These are phyloP conservation scores for Cydonia oblonga DNA, from an alignment of 331 rosid genomes.

Conservation along the genomic window DNA sequence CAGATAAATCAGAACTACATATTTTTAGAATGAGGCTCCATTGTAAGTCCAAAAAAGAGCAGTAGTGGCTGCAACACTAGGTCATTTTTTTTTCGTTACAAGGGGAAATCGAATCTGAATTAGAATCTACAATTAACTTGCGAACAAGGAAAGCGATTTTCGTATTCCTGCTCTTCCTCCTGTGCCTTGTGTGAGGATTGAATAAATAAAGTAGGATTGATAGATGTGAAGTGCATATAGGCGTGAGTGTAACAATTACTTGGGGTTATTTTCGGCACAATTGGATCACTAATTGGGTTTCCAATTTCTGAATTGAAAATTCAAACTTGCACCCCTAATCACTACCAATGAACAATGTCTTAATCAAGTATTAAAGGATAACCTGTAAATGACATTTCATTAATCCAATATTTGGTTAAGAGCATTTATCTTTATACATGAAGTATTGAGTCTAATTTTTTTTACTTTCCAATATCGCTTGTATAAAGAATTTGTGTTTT, in stretches of 20 bases:
- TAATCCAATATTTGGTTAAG: not conserved
- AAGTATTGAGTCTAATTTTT: too few relatives aligned
- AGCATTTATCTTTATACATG: not conserved
- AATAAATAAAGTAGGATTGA: not conserved
- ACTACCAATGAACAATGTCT: not conserved
- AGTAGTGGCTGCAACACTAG: not conserved
- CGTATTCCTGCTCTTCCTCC: not conserved
- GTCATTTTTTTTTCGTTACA: not conserved
- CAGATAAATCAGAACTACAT: too few relatives aligned
- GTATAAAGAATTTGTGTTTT: too few relatives aligned
- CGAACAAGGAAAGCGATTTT: not conserved
- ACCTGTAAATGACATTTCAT: not conserved
- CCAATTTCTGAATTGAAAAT: not conserved
- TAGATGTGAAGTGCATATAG: not conserved
- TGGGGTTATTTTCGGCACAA: not conserved
- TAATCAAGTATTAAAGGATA: not conserved
- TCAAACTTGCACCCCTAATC: not conserved
- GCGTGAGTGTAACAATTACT: not conserved
- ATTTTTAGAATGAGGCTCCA: not conserved
- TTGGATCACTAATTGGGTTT: not conserved
- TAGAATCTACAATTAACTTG: not conserved
- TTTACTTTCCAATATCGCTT: too few relatives aligned
- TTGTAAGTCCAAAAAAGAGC: not conserved
- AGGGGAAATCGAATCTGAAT: not conserved
- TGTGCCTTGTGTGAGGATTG: not conserved